phyloP scores from a whole-genome alignment of 2,329 filamentous ascomycete genomes.

The Ophiocordyceps sinensis region DNA sequence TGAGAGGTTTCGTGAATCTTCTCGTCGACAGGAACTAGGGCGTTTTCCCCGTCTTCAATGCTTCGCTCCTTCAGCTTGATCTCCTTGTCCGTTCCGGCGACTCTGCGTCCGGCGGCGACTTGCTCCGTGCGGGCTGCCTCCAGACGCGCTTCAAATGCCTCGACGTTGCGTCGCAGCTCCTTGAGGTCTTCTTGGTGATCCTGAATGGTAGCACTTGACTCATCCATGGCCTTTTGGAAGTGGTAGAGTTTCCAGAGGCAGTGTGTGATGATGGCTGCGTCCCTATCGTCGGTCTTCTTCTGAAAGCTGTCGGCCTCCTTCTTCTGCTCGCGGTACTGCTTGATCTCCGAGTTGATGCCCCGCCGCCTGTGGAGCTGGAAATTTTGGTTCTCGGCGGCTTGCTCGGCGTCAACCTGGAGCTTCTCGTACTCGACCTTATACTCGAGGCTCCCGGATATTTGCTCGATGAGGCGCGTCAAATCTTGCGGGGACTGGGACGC shows the following conservation, averaged over 20 bases:
- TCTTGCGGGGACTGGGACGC: slow-evolving; percentile 91
- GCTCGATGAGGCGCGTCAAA: slow-evolving; percentile 84
- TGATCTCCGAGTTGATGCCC: slow-evolving; percentile 95
- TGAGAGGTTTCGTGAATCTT: slow-evolving; percentile 70
- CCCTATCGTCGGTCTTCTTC: slow-evolving; percentile 76
- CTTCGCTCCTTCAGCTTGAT: slow-evolving; percentile 79
- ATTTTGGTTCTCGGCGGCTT: slow-evolving; percentile 75
- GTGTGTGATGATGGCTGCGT: slow-evolving; percentile 82
- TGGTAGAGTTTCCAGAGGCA: slow-evolving; percentile 95
- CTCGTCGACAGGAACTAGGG: slow-evolving; percentile 77
- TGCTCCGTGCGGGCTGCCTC: slow-evolving; percentile 79
- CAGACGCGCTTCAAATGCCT: slow-evolving; percentile 66
- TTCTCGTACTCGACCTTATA: slow-evolving; percentile 89
- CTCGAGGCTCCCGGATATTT: slow-evolving; percentile 92
- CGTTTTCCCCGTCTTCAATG: slow-evolving; percentile 75
- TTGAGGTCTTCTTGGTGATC: slow-evolving; percentile 91
- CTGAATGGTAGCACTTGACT: slow-evolving; percentile 79
- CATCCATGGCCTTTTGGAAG: slow-evolving; percentile 85
- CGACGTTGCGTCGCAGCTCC: slow-evolving; percentile 76
- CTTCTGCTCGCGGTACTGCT: slow-evolving; percentile 95
- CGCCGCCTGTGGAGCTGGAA: slow-evolving; percentile 80
- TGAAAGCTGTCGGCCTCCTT: slow-evolving; percentile 89
- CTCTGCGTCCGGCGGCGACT: slow-evolving; percentile 58
- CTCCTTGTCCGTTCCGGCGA: slow-evolving; percentile 66
- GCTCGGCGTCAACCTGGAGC: slow-evolving; percentile 73